phyloP scores from a whole-genome alignment of 2,329 filamentous ascomycete species.

The Zasmidium angulare region DNA sequence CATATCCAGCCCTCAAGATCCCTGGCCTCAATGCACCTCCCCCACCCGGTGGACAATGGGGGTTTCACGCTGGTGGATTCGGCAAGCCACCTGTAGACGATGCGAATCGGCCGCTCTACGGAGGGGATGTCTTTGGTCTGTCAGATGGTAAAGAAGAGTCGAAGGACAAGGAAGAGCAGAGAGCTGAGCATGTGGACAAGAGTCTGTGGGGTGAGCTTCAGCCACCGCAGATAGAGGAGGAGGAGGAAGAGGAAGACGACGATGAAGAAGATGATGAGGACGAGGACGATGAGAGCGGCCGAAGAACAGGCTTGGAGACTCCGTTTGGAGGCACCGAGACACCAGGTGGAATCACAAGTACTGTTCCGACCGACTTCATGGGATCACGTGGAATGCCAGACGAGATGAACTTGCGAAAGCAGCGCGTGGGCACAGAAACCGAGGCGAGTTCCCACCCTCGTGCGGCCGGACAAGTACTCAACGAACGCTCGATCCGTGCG shows the following conservation, averaged over 20 bases:
- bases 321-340: constrained; percentile 70
- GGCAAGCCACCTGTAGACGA: constrained; percentile 96
- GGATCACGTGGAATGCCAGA: constrained; percentile 75
- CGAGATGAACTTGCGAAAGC: constrained; percentile 89
- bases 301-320: constrained; percentile 63
- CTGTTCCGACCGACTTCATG: constrained; percentile 75
- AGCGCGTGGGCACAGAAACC: constrained; percentile 79
- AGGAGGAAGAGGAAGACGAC: constrained; percentile 59
- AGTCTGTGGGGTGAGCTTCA: constrained; percentile 91
- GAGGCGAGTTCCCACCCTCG: constrained; percentile 74
- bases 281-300: constrained; percentile 62
- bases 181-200: constrained; percentile 78
- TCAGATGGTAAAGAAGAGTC: constrained; percentile 48
- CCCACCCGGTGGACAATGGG: constrained; percentile 86
- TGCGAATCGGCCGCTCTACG: constrained; percentile 85
- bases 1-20: constrained; percentile 93
- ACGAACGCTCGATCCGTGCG: constrained; percentile 79
- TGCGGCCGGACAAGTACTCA: constrained; percentile 84
- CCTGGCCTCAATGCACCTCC: constrained; percentile 92
- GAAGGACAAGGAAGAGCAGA: constrained; percentile 56
- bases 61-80: constrained; percentile 92
- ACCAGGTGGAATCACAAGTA: constrained; percentile 75
- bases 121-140: constrained; percentile 91
- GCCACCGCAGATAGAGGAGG: constrained; percentile 62
- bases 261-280: constrained; percentile 70